These are phyloP conservation scores for Aspergillus sp. DNA, from an alignment of 2,329 filamentous ascomycete species.

Conservation along the genomic window DNA sequence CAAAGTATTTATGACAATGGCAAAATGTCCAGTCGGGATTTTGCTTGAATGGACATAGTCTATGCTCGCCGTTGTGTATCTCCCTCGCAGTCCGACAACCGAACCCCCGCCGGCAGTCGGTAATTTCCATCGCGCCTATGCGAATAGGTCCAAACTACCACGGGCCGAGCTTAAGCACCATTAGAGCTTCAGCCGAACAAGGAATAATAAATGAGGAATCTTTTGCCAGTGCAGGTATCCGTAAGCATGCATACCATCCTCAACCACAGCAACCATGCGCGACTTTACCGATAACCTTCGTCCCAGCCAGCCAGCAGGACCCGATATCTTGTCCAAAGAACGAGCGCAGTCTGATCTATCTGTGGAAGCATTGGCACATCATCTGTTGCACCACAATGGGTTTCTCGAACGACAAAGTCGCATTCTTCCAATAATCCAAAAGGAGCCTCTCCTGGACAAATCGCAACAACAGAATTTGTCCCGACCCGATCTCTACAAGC, in stretches of 20 bases:
- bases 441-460: conserved; percentile 52
- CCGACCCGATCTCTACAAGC: conserved; percentile 52
- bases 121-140: background rate
- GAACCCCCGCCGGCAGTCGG: conserved; percentile 3
- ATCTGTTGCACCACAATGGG: conserved; percentile 48
- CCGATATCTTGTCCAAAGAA: conserved; percentile 47
- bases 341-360: conserved; percentile 45
- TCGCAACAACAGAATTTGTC: conserved; percentile 52
- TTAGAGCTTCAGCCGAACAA: background rate
- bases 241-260: background rate
- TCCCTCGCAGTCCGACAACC: background rate
- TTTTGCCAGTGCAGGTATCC: background rate
- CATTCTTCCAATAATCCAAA: conserved; percentile 45
- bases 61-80: background rate
- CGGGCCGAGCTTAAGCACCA: background rate
- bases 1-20: no score
- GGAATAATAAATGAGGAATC: background rate
- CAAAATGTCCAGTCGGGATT: no score
- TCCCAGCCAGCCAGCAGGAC: conserved; percentile 47
- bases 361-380: conserved; percentile 45
- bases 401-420: conserved; percentile 50
- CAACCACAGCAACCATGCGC: conserved; percentile 14
- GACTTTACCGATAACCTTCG: conserved; percentile 52
- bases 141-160: background rate
- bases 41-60: background rate